Evolutionary conservation across 2,329 filamentous ascomycete genomes (phyloP), one percentile per base, ranked within the genome.

Genomic region (Atkinsonella hypoxylon): DNA sequence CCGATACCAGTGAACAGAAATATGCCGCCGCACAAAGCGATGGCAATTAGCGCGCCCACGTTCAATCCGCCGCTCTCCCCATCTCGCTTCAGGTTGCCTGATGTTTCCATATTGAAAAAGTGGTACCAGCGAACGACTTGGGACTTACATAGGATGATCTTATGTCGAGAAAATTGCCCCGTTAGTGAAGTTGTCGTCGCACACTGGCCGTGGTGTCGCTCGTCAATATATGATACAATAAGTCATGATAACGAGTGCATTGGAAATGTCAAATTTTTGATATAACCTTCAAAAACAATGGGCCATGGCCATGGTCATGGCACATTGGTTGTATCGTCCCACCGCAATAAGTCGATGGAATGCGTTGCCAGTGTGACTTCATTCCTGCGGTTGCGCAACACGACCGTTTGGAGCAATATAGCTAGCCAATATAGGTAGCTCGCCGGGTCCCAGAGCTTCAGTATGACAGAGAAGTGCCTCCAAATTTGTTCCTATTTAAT

Each of bases 21-120:
- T 2, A 73, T 57, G 15, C 71, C 70, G n/a, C 74, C 74, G 32
- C 69, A 69, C 26, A 80, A 55, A 12, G 70, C 70, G 49, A 79
- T 72, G 49, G 67, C 67, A 34, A 77, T 62, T 15, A 73, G 54
- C 61, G 64, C 67, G n/a, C 65, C 65, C 12, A 71, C 51, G 9
- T 63, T 61, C 36, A 70, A 54, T 8, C 58, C 58, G 11, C 55
- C 49, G 7, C 41, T 11, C 9, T 31, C 45, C 18, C 22, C 51
- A 38, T 48, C 47, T 15, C 47, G 36, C 42, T n/a, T 50, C 22
- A 40, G 50, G 43, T 30, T 42, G 50, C 15, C 47, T n/a, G 26
- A 26, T 26, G 20, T 13, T 39, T 44, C 51, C 47, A 51, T 54
- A 5, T 34, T 31, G 45, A 31, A 18, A 15, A 12, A 34, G 11